Base-by-base conservation (phyloP, 768 basidiomycete species). In the Bullera alba region DNA sequence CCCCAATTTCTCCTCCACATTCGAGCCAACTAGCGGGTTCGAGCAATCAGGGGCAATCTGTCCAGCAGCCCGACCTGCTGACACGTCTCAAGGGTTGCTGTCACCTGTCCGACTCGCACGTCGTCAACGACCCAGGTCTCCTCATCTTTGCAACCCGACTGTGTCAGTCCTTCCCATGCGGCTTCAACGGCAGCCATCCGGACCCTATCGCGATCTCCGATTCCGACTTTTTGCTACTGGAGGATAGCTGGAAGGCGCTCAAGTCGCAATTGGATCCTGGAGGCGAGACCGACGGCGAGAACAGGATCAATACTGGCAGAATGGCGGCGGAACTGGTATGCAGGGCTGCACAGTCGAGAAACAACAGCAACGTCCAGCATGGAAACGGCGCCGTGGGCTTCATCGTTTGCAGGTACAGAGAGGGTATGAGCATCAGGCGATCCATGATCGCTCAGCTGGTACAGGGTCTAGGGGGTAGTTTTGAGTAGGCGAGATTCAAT, bases 301-400 rank as follows among this genome's bases (percentile, higher is more conserved):
- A 69, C 42, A 57, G 62, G 55, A 67, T 71, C 28, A 67, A 68
- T 43, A 70, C 67, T 2, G 70, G 68, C 5, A 58, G 64, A 34
- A 63, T 68, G 61, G 70, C 70, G 22, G 66, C 67, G n/a, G 70
- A 72, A 48, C 43, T 70, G 46, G 63, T 72, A 17, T 46, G 70
- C n/a, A 42, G 66, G 26, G 67, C 65, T 30, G 65, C 60, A 1
- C 44, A 53, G 28, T 28, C 38, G 3, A 54, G 62, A 32, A 59
- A 57, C 2, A 27, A 38, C 19, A 54, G 48, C 34, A 25, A 42
- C 15, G n/a, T n/a, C n/a, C n/a, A n/a, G n/a, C n/a, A n/a, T n/a
- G n/a, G n/a, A n/a, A n/a, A n/a, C n/a, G n/a, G n/a, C n/a, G n/a
- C n/a, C n/a, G n/a, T n/a, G n/a, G 53, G 54, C 7, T 67, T 63